These are phyloP conservation scores for Clitoria ternatea DNA, from an alignment of 306 rosid species.

Conservation along the genomic window DNA sequence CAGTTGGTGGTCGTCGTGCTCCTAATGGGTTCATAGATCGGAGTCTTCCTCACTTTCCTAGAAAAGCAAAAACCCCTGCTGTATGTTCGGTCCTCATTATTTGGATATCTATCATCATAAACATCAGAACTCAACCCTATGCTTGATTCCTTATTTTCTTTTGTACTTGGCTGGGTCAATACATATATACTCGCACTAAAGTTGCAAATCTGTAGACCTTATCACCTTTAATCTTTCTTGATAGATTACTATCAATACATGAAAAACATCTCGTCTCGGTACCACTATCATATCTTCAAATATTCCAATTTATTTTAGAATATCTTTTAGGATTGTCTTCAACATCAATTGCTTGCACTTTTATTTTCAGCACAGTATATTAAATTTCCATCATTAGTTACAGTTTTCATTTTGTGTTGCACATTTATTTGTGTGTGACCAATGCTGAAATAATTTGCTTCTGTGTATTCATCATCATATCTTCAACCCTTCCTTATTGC, in stretches of 20 bases:
- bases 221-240: neutral
- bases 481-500: neutral
- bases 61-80: constrained; percentile 65
- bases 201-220: neutral
- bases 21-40: constrained; percentile 93
- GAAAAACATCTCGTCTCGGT: neutral
- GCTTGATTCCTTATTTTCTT: constrained; percentile 2
- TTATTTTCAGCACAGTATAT: neutral
- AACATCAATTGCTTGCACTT: too few relatives aligned
- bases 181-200: neutral
- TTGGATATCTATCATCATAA: neutral
- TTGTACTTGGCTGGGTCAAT: neutral
- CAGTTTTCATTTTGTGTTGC: neutral
- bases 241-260: neutral
- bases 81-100: constrained; percentile 47
- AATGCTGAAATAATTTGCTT: neutral
- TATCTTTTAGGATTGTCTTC: neutral
- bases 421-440: too few relatives aligned
- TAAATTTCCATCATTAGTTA: neutral
- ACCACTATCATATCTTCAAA: neutral
- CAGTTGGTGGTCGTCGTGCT: constrained; percentile 93
- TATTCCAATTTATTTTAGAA: neutral
- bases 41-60: constrained; percentile 94
- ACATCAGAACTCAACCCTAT: neutral
- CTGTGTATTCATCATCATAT: constrained; percentile 1